phyloP scores from a whole-genome alignment of 2,329 filamentous ascomycete species.

The Ophiostoma perfectum region DNA sequence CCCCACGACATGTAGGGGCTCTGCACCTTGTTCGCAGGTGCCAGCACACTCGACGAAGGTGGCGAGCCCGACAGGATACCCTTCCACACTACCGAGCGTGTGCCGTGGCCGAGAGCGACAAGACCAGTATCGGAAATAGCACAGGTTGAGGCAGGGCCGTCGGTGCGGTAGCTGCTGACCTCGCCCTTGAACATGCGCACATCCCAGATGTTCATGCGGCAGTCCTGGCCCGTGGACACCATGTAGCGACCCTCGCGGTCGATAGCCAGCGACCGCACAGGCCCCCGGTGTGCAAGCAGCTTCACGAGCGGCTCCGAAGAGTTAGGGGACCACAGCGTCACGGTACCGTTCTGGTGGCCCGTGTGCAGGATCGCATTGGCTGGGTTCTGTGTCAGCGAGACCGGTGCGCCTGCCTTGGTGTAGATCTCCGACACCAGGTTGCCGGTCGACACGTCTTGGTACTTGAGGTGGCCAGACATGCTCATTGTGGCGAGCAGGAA shows the following conservation, averaged over 20 bases:
- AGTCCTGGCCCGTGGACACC: slow-evolving; percentile 29
- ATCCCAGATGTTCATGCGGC: slow-evolving; percentile 28
- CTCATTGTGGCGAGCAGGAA: slow-evolving; percentile 85
- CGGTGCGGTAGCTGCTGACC: slow-evolving; percentile 81
- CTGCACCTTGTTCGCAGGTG: slow-evolving; percentile 68
- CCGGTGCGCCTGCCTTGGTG: slow-evolving; percentile 78
- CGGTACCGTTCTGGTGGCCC: slow-evolving; percentile 90
- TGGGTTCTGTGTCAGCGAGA: slow-evolving; percentile 79
- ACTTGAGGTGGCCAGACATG: slow-evolving; percentile 79
- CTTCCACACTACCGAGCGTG: slow-evolving; percentile 83
- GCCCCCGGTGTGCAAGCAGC: slow-evolving; percentile 80
- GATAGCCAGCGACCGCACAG: slow-evolving; percentile 76
- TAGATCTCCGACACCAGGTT: slow-evolving; percentile 80
- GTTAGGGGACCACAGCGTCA: slow-evolving; percentile 95
- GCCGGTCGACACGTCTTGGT: slow-evolving; percentile 92
- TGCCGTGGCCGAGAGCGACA: slow-evolving; percentile 87
- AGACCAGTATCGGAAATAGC: slow-evolving; percentile 84
- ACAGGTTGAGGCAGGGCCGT: slow-evolving; percentile 74
- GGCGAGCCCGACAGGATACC: slow-evolving; percentile 58
- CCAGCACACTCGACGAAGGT: slow-evolving; percentile 62
- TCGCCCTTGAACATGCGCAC: slow-evolving; percentile 56
- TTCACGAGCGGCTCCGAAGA: slow-evolving; percentile 81
- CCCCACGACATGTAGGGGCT: slow-evolving; percentile 93
- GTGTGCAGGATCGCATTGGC: slow-evolving; percentile 88
- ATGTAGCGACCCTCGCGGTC: slow-evolving; percentile 75